Evolutionary conservation across 345 rosid species (phyloP).

Genomic region (Gossypium herbaceum): DNA sequence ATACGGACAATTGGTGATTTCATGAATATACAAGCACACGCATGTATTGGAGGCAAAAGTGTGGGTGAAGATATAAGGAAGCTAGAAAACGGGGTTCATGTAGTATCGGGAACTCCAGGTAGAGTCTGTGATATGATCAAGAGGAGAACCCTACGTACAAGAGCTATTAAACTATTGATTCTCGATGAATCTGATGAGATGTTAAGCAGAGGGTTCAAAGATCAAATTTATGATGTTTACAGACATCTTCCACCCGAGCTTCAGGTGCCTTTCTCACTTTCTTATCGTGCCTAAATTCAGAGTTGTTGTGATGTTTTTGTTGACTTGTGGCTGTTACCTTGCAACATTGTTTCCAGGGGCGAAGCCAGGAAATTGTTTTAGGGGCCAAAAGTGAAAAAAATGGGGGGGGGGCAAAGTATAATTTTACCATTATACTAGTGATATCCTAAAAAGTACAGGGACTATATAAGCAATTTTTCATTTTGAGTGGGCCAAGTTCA

Average conservation of each 20-base stretch:
- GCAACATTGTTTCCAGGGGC: not conserved
- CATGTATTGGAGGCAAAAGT: conserved; percentile 93
- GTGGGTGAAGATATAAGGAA: conserved; percentile 95
- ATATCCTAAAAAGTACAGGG: too few species aligned
- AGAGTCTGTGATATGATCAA: conserved; percentile 98
- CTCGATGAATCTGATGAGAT: conserved; percentile 96
- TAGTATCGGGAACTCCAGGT: conserved; percentile 97
- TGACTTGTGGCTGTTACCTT: not conserved
- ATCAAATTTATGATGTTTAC: conserved; percentile 93
- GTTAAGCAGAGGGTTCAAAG: conserved; percentile 99
- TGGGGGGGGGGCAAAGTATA: too few species aligned
- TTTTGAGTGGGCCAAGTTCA: too few species aligned
- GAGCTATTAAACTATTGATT: conserved; percentile 53
- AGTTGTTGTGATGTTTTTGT: not conserved
- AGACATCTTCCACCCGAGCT: conserved; percentile 98
- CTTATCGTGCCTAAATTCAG: not conserved
- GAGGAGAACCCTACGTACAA: conserved; percentile 86
- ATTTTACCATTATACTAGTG: too few species aligned
- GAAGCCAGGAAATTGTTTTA: too few species aligned
- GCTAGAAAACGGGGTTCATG: conserved; percentile 43
- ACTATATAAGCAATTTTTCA: too few species aligned
- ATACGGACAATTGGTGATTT: conserved; percentile 69
- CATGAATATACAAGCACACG: conserved; percentile 79
- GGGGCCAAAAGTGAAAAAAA: too few species aligned
- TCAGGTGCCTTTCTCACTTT: conserved; percentile 51